Evolutionary conservation across 805 yeast genomes (phyloP), one percentile per base, ranked within the genome.

Genomic region (Zygosaccharomyces pseudorouxii): DNA sequence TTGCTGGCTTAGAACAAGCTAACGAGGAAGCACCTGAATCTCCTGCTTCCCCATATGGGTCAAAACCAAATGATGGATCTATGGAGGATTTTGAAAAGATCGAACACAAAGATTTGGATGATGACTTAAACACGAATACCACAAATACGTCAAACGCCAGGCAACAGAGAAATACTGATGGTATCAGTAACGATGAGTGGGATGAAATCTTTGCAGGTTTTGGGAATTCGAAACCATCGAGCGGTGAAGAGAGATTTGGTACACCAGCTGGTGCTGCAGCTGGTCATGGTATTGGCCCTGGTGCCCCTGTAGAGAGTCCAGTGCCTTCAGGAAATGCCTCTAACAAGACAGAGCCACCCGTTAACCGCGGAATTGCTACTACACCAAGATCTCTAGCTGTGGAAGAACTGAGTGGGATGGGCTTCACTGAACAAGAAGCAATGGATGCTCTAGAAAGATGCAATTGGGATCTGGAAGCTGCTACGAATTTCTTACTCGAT

Each of bases 131-230:
- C 30, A 55, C 49, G 19, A 57, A 56, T 38, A 58, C 53, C 6
- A 22, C 6, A 5, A 38, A 36, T 10, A 47, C 23, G 3, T 27
- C 49, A 16, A 48, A 38, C 10, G 35, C 39, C 11, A 20, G 50
- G 14, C 44, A 19, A 11, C 39, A 39, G 8, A 28, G 9, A 19
- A 35, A n/a, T 9, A 16, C 42, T 22, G 50, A 47, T 33, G 50
- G 49, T 31, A 67, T 60, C 50, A 70, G 67, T 27, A 77, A 74
- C 46, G 95, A 88, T 59, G 97, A 89, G 65, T 89, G 97, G 97
- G 96, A 89, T 60, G 90, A 88, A 69, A 76, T 89, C 22, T 89
- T 89, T 71, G 92, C 95, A 3, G 96, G 95, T 0, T 86, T 87
- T 63, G 90, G 92, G 14, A 84, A 84, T 54, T 40, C 54, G 16